These are phyloP conservation scores for Exophiala viscosa DNA, from an alignment of 2,329 filamentous ascomycete genomes.

Conservation along the genomic window DNA sequence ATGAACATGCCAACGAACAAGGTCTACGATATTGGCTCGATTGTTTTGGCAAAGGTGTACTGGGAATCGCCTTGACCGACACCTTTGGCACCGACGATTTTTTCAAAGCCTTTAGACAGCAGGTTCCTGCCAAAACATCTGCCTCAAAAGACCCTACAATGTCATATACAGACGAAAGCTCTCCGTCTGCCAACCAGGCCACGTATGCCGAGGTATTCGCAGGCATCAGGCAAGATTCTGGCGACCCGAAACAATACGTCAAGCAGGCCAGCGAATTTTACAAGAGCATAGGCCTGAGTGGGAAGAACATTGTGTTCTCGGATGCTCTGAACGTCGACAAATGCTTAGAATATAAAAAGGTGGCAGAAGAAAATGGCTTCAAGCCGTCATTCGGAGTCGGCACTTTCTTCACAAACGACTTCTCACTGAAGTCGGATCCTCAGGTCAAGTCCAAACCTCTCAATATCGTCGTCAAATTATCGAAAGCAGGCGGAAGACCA, in stretches of 20 bases:
- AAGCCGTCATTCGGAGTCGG: constrained; percentile 88
- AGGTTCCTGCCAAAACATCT: constrained; percentile 49
- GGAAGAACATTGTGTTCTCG: constrained; percentile 90
- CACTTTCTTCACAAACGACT: constrained; percentile 95
- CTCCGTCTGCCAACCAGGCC: constrained; percentile 37
- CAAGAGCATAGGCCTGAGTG: constrained; percentile 67
- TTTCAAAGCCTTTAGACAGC: constrained; percentile 74
- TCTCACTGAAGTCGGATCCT: constrained; percentile 60
- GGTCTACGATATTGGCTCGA: constrained; percentile 85
- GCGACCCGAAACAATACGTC: constrained; percentile 76
- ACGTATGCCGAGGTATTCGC: constrained; percentile 79
- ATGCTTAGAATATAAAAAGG: constrained; percentile 83
- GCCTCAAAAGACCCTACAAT: constrained; percentile 40
- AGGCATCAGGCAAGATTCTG: constrained; percentile 86
- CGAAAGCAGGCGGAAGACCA: constrained; percentile 72
- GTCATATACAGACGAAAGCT: constrained; percentile 33
- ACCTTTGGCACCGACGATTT: constrained; percentile 93
- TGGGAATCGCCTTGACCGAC: constrained; percentile 88
- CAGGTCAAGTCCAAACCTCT: constrained; percentile 82
- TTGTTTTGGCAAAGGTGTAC: constrained; percentile 79
- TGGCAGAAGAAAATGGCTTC: constrained; percentile 76
- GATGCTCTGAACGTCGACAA: constrained; percentile 89
- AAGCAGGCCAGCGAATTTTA: constrained; percentile 79
- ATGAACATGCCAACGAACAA: constrained; percentile 76
- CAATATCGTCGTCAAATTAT: constrained; percentile 98